Evolutionary conservation across 2,329 filamentous ascomycete genomes (phyloP).

Genomic region (Fusarium guadeloupense): DNA sequence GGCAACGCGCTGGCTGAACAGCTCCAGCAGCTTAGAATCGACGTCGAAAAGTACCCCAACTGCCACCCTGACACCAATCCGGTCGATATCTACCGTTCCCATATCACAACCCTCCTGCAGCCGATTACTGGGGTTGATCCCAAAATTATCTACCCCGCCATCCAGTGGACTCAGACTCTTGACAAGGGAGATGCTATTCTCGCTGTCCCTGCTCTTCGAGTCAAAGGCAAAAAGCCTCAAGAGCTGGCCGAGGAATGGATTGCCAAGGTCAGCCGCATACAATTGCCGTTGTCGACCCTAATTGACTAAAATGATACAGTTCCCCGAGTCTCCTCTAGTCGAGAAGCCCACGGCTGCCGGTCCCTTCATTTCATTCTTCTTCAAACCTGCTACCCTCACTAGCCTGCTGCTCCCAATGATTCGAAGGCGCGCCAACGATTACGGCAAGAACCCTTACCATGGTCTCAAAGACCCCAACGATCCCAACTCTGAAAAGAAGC

Average conservation of each 20-base stretch:
- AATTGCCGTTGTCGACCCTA: not conserved
- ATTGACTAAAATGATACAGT: slow-evolving; percentile 55
- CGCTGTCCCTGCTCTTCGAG: slow-evolving; percentile 79
- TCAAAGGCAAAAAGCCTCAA: slow-evolving; percentile 75
- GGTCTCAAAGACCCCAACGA: slow-evolving; percentile 71
- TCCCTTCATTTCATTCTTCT: slow-evolving; percentile 81
- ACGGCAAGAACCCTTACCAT: slow-evolving; percentile 60
- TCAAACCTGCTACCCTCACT: slow-evolving; percentile 74
- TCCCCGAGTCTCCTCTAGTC: slow-evolving; percentile 78
- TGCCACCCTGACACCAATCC: slow-evolving; percentile 77
- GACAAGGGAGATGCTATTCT: slow-evolving; percentile 86
- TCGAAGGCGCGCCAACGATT: slow-evolving; percentile 67
- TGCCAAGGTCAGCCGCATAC: slow-evolving; percentile 58
- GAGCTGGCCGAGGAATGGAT: slow-evolving; percentile 70
- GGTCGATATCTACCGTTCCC: slow-evolving; percentile 80
- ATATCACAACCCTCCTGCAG: slow-evolving; percentile 75
- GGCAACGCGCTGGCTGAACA: slow-evolving; percentile 40
- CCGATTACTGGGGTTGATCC: slow-evolving; percentile 75
- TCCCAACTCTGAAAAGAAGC: slow-evolving; percentile 69
- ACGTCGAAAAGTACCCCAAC: slow-evolving; percentile 56
- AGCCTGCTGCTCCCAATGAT: slow-evolving; percentile 75
- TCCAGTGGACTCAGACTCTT: slow-evolving; percentile 81
- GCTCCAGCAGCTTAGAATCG: slow-evolving; percentile 38
- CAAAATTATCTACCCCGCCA: slow-evolving; percentile 75
- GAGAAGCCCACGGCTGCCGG: slow-evolving; percentile 73